A percentile compares a stretch with the other conserved stretches of the same genome.
phyloP scores from a whole-genome alignment of 2,329 filamentous ascomycete genomes.

The Pyricularia sp. region DNA sequence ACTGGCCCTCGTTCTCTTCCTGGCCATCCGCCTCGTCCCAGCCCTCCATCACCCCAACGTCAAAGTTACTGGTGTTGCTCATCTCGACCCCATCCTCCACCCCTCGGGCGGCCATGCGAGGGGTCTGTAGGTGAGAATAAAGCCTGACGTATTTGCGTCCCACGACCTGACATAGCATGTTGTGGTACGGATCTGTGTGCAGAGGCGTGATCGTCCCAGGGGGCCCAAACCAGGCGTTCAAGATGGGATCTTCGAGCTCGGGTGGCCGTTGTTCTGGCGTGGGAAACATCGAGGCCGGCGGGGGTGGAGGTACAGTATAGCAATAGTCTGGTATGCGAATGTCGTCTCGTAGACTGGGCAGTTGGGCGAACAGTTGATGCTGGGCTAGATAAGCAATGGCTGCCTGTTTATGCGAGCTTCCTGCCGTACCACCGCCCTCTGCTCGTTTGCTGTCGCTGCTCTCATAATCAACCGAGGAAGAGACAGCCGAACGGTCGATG shows the following conservation, averaged over 20 bases:
- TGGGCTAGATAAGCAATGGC: conserved; percentile 80
- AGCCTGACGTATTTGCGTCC: conserved; percentile 88
- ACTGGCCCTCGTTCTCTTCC: conserved; percentile 14
- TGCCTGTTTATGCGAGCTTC: neutral
- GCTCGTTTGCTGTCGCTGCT: neutral
- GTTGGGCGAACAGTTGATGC: conserved; percentile 76
- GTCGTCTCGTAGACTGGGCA: conserved; percentile 67
- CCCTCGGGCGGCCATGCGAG: conserved; percentile 48
- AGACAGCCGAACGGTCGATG: conserved; percentile 30
- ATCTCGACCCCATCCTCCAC: conserved; percentile 71
- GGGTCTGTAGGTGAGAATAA: conserved; percentile 57
- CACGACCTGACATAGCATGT: conserved; percentile 81
- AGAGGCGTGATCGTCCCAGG: conserved; percentile 81
- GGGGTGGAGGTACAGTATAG: conserved; percentile 58
- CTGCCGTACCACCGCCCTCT: neutral
- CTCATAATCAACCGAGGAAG: neutral
- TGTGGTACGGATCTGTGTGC: conserved; percentile 91
- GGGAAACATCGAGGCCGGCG: conserved; percentile 23
- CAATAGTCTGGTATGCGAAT: conserved; percentile 78
- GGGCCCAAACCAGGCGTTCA: conserved; percentile 93
- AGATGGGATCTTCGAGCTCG: conserved; percentile 48
- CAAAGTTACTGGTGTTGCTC: conserved; percentile 78
- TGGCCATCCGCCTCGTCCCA: conserved; percentile 31
- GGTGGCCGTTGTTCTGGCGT: conserved; percentile 23
- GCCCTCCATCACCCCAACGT: conserved; percentile 62